Conservation (phyloP, 371 early-diverging fungal genomes). For the Ordospora pajunii region DNA sequence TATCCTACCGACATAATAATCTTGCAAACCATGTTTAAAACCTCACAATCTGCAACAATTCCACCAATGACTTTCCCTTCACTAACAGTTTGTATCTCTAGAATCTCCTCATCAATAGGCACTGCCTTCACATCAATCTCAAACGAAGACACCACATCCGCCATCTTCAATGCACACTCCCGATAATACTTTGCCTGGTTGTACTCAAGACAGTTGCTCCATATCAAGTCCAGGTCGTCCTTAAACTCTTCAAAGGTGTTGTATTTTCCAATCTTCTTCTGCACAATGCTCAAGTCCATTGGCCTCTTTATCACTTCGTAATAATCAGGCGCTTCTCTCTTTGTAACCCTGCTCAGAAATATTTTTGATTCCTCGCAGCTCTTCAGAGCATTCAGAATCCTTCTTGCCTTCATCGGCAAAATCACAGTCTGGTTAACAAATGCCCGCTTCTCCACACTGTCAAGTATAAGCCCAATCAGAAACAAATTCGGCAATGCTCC, state of each 20-base stretch:
- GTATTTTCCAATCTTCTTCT: constrained; percentile 47
- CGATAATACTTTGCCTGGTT: constrained; percentile 40
- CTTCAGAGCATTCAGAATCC: constrained; percentile 27
- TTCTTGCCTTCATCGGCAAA: constrained; percentile 8
- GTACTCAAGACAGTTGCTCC: constrained; percentile 50
- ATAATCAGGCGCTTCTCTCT: constrained; percentile 67
- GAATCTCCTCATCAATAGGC: background rate
- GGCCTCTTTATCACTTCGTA: constrained; percentile 73
- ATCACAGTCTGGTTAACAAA: background rate
- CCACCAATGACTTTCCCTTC: background rate
- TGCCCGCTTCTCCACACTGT: background rate
- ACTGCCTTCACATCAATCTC: constrained; percentile 8
- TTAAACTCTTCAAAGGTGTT: constrained; percentile 49
- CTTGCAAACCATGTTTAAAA: background rate
- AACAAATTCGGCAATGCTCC: background rate
- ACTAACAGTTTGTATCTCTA: background rate
- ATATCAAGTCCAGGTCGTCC: constrained; percentile 51
- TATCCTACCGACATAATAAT: background rate
- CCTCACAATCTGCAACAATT: background rate
- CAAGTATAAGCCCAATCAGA: background rate
- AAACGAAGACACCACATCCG: background rate
- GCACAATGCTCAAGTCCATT: constrained; percentile 63
- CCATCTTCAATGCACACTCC: constrained; percentile 39
- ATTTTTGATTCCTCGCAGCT: constrained; percentile 18
- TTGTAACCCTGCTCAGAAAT: constrained; percentile 42